Base-by-base conservation (phyloP, 805 yeast species). In the Kodamaea laetipori region DNA sequence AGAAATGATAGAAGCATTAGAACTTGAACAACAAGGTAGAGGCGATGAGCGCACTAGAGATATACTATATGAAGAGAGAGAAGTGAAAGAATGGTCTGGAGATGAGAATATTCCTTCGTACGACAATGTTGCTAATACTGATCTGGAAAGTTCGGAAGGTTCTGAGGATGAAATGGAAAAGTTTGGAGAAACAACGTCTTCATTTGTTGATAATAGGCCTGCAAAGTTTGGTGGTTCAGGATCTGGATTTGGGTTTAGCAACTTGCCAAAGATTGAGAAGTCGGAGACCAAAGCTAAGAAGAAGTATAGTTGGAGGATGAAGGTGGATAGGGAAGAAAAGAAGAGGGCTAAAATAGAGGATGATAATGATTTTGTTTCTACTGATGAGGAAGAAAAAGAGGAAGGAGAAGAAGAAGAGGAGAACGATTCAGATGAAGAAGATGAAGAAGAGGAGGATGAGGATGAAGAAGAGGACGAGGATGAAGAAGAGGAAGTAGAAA, bases 131-230 rank as follows among this genome's bases (percentile, higher is more conserved):
- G 21, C 11, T 8, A 31, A 15, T 7, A 5, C 11, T 16, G 24
- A 8, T 15, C 32, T 17, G 71, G 71, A 26, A 71, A 67, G 31
- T 12, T 10, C 26, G 4, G 60, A 61, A 26, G 60, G 64, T 40
- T 45, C 44, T 6, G 60, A 52, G 7, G 57, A 50, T 21, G 55
- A 51, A 4, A 26, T 43, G 33, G 45, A 35, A 4, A 43, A 49
- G 21, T 45, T 31, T 32, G 51, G 51, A 36, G 61, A 54, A 5
- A 30, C 34, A 6, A 39, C 52, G 5, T 65, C 74, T 2, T 57
- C 74, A 3, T 86, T 88, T 51, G 74, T 86, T 10, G 96, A 88
- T 60, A 73, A 81, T 57, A 71, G 95, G 50, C 90, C 92, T 0
- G 63, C 74, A 2, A 74, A 73, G 37, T 67, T 72, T 47, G 82